Base-by-base conservation (phyloP, 225 moss, liverwort and hornwort genomes). In the Thuidium tamariscinum region DNA sequence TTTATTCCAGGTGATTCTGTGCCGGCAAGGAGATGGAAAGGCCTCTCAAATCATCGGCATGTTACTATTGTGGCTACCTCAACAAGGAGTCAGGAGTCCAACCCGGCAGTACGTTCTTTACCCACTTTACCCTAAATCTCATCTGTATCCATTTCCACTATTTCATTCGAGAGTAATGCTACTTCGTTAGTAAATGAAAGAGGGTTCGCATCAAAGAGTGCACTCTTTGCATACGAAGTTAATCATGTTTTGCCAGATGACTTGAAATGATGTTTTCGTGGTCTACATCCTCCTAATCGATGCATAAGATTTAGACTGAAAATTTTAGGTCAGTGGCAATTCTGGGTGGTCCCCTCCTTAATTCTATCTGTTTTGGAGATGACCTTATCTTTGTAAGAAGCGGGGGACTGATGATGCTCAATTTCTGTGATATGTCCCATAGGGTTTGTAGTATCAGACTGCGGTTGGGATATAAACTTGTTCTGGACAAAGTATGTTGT, bases 401-500 rank as follows among this genome's bases (percentile, higher is more conserved):
- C 8, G 13, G 39, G 13, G 16, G 32, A 57, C 46, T 52, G 8
- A 16, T 5, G 52, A 39, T 22, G 22, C 32, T 54, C 17, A 23
- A 25, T 20, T 20, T 2, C 7, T 49, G 37, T 27, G 7, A 10
- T 52, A 54, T 52, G 22, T 64, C 39, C 75, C 64, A 84, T 63
- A 66, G 1, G 8, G 25, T 41, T 41, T 55, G 64, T 54, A 34
- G 65, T 16, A 25, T 11, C 9, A 17, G 49, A 4, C 3, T 61
- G 10, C 3, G 48, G 9, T 7, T 20, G 46, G 36, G 61, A 36
- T 61, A 20, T 74, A 74, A 49, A 0, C 52, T 29, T 84, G 74
- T 51, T 10, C 3, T 16, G 4, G 1, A 0, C 6, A 0, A 0
- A 0, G 0, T 0, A 7, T 20, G 7, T 0, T 4, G 88, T 74